Conservation (phyloP, 75 land plant species). For the Sequoiadendron giganteum region DNA sequence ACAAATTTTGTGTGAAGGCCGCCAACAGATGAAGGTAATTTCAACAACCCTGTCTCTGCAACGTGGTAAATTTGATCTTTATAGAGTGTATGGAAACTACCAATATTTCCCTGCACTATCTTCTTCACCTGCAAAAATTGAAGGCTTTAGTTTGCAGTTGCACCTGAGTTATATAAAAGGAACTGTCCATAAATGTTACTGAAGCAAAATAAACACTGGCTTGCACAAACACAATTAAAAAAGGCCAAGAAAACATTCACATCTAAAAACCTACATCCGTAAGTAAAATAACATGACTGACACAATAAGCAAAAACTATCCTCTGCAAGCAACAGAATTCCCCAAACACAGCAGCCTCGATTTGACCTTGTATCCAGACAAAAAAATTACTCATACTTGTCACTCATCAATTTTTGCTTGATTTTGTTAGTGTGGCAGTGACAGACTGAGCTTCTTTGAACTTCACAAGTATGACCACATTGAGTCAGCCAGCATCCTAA, state of each 20-base stretch:
- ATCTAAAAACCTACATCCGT: neutral
- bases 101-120: constrained; percentile 76
- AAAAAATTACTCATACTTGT: neutral
- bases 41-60: constrained; percentile 49
- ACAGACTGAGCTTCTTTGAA: neutral
- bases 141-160: neutral
- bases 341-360: neutral
- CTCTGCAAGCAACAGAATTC: neutral
- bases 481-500: neutral
- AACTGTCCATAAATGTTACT: neutral
- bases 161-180: neutral
- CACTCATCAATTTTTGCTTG: neutral
- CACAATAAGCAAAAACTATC: neutral
- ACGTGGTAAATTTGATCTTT: constrained; percentile 51
- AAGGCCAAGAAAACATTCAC: neutral
- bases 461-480: neutral
- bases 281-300: neutral
- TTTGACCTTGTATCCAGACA: neutral
- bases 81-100: constrained; percentile 61
- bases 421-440: neutral
- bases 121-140: constrained; percentile 62
- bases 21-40: constrained; percentile 37
- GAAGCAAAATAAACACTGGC: neutral
- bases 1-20: constrained; percentile 25
- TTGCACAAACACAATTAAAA: neutral